phyloP scores from a whole-genome alignment of 129 eudicot species.

The Oenanthe sinensis region DNA sequence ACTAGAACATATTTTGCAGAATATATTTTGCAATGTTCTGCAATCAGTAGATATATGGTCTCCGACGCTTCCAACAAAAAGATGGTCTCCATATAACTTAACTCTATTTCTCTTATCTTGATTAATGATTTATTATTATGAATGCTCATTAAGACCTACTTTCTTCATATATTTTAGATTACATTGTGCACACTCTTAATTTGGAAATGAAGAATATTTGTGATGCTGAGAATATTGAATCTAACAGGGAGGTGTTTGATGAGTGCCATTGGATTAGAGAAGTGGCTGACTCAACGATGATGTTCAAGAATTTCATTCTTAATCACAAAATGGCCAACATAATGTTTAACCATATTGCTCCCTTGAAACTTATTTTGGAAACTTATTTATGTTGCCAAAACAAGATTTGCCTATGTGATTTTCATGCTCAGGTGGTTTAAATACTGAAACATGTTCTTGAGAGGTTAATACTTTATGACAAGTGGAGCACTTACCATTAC shows the following conservation, averaged over 20 bases:
- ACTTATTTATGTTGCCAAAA: slow-evolving; percentile 13
- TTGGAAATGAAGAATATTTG: too few relatives aligned
- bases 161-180: not conserved
- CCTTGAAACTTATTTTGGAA: not conserved
- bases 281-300: not conserved
- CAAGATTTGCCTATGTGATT: slow-evolving; percentile 21
- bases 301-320: slow-evolving; percentile 4
- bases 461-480: not conserved
- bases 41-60: too few relatives aligned
- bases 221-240: too few relatives aligned
- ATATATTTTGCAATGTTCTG: too few relatives aligned
- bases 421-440: slow-evolving; percentile 14
- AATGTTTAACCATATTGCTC: not conserved
- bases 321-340: slow-evolving; percentile 10
- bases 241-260: too few relatives aligned
- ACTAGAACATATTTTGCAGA: not conserved
- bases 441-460: slow-evolving; percentile 1
- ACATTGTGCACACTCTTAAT: too few relatives aligned
- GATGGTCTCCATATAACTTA: too few relatives aligned
- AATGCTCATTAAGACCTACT: too few relatives aligned
- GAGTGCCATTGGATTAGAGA: not conserved
- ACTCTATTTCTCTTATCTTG: too few relatives aligned
- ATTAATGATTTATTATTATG: too few relatives aligned
- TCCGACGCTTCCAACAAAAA: too few relatives aligned
- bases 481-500: slow-evolving; percentile 6